Evolutionary conservation across 2,329 filamentous ascomycete species (phyloP).

Genomic region (Cadophora malorum): DNA sequence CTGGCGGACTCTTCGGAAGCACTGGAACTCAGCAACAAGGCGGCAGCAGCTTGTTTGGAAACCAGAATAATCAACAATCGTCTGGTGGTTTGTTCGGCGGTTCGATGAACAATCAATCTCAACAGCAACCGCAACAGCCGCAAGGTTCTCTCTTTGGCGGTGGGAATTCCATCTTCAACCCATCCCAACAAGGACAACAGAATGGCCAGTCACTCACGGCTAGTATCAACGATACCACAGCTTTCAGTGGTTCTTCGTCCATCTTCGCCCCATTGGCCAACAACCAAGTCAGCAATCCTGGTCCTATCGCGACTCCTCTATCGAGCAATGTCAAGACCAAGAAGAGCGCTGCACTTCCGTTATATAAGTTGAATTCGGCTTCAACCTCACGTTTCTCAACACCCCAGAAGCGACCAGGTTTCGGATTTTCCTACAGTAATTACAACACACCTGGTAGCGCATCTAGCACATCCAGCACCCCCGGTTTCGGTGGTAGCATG

Average conservation of each 20-base stretch:
- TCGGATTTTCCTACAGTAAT: slow-evolving; percentile 91
- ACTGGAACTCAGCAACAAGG: slow-evolving; percentile 49
- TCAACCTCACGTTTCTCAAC: slow-evolving; percentile 82
- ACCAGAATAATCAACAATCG: slow-evolving; percentile 37
- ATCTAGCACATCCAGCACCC: slow-evolving; percentile 71
- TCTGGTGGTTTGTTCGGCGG: slow-evolving; percentile 44
- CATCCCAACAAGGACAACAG: slow-evolving; percentile 59
- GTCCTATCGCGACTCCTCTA: slow-evolving; percentile 87
- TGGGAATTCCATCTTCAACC: slow-evolving; percentile 66
- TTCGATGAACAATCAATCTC: slow-evolving; percentile 37
- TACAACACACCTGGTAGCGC: slow-evolving; percentile 82
- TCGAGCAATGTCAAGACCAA: slow-evolving; percentile 65
- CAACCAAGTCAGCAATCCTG: slow-evolving; percentile 73
- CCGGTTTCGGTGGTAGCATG: slow-evolving; percentile 71
- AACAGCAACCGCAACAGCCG: slow-evolving; percentile 49
- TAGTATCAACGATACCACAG: slow-evolving; percentile 82
- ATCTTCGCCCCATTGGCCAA: slow-evolving; percentile 78
- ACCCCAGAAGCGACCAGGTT: slow-evolving; percentile 84
- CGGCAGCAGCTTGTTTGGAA: slow-evolving; percentile 62
- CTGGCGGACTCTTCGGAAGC: slow-evolving; percentile 57
- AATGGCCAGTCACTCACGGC: slow-evolving; percentile 71
- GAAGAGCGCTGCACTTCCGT: slow-evolving; percentile 79
- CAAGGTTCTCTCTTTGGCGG: slow-evolving; percentile 68
- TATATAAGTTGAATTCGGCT: slow-evolving; percentile 85
- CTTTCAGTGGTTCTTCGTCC: slow-evolving; percentile 88